Conservation (phyloP, 1,284 basidiomycete species). For the Somion occarium region DNA sequence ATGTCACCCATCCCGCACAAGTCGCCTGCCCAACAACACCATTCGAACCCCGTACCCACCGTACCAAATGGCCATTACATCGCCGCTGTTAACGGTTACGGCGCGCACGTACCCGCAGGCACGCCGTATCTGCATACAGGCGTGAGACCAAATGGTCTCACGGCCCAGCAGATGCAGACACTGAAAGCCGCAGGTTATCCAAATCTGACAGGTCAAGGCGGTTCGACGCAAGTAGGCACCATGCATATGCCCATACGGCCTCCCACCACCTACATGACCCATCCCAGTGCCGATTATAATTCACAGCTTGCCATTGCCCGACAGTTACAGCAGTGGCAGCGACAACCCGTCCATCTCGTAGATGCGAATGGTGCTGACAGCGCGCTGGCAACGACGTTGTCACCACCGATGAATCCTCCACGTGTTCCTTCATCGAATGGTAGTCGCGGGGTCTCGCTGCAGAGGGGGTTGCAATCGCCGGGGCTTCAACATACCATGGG, state of each 20-base stretch:
- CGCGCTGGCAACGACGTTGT: constrained; percentile 28
- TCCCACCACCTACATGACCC: constrained; percentile 29
- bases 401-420: constrained; percentile 26
- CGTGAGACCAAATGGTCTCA: constrained; percentile 34
- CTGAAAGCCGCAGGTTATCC: constrained; percentile 46
- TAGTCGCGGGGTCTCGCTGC: constrained; percentile 28
- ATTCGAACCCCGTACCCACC: constrained; percentile 19
- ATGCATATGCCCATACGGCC: constrained; percentile 28
- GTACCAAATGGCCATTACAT: constrained; percentile 43
- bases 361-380: constrained; percentile 26
- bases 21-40: constrained; percentile 34
- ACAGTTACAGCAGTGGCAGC: constrained; percentile 31
- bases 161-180: constrained; percentile 49
- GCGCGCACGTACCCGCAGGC: constrained; percentile 30
- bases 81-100: constrained; percentile 35
- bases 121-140: constrained; percentile 26
- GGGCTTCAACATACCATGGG: constrained; percentile 31
- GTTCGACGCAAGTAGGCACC: constrained; percentile 26
- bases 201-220: constrained; percentile 33
- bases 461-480: constrained; percentile 25
- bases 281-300: constrained; percentile 34
- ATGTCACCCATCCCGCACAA: constrained; percentile 34
- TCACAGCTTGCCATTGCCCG: constrained; percentile 38
- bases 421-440: constrained; percentile 56
- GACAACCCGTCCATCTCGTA: constrained; percentile 17